phyloP scores from a whole-genome alignment of 1,139 yeast genomes.

The Diutina siamensis region DNA sequence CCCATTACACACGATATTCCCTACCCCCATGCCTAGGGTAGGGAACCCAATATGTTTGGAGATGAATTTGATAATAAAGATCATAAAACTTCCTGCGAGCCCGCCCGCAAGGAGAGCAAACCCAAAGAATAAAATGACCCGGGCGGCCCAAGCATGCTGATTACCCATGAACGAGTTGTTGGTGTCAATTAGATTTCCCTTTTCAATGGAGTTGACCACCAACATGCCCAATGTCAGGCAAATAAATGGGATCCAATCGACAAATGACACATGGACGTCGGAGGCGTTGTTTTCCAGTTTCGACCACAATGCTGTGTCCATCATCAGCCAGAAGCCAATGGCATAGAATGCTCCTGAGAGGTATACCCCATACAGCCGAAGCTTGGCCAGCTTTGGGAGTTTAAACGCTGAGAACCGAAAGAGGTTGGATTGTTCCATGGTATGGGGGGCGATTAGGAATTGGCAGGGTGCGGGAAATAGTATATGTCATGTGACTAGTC shows the following conservation, averaged over 20 bases:
- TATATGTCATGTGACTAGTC: too few species aligned
- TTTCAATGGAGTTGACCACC: slow-evolving; percentile 85
- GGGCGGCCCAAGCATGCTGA: slow-evolving; percentile 83
- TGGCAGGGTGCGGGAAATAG: background rate
- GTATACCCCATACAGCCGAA: slow-evolving; percentile 68
- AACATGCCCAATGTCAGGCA: slow-evolving; percentile 87
- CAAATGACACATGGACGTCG: slow-evolving; percentile 73
- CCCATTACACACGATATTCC: slow-evolving; percentile 73
- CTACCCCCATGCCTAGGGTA: slow-evolving; percentile 88
- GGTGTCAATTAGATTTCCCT: slow-evolving; percentile 57
- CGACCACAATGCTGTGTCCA: slow-evolving; percentile 83
- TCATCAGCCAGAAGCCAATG: slow-evolving; percentile 78
- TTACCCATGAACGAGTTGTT: slow-evolving; percentile 34
- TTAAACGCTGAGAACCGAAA: slow-evolving; percentile 16
- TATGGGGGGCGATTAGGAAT: background rate
- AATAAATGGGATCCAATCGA: slow-evolving; percentile 91
- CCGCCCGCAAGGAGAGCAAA: slow-evolving; percentile 92
- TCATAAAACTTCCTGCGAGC: slow-evolving; percentile 82
- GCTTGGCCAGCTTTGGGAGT: slow-evolving; percentile 57
- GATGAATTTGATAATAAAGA: slow-evolving; percentile 72
- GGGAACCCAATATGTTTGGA: slow-evolving; percentile 74
- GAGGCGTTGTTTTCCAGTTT: slow-evolving; percentile 71
- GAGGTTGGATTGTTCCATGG: slow-evolving; percentile 4
- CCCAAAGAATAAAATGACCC: slow-evolving; percentile 81
- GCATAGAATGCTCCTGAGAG: slow-evolving; percentile 71